These are phyloP conservation scores for Poa annua DNA, from an alignment of 176 grass and related monocot species.

Conservation along the genomic window DNA sequence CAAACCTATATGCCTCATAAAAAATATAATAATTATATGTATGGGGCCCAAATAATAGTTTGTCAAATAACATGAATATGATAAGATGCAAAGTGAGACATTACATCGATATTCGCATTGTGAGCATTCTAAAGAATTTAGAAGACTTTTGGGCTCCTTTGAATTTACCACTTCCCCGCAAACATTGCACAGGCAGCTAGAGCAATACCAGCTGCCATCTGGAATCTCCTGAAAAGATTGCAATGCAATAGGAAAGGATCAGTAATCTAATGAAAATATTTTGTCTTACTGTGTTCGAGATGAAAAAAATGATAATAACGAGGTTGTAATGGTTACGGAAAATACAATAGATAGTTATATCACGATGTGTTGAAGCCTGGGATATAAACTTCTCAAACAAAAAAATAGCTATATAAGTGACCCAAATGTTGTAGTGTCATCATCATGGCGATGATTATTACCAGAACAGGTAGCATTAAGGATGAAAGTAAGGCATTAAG, in stretches of 20 bases:
- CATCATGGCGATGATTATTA: constrained; percentile 32
- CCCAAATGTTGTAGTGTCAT: neutral
- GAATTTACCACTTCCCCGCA: constrained; percentile 66
- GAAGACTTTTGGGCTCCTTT: constrained; percentile 48
- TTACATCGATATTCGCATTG: constrained; percentile 87
- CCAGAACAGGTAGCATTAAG: constrained; percentile 21
- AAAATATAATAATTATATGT: constrained; percentile 8
- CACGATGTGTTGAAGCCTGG: constrained; percentile 1
- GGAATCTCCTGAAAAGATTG: constrained; percentile 72
- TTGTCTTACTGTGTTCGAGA: constrained; percentile 32
- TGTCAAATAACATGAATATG: constrained; percentile 18
- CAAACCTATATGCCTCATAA: neutral
- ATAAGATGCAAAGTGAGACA: constrained; percentile 20
- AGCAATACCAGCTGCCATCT: constrained; percentile 93
- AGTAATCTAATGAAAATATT: constrained; percentile 28
- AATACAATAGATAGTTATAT: constrained; percentile 1
- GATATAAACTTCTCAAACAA: neutral
- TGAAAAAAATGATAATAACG: neutral
- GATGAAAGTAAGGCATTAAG: neutral
- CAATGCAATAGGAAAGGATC: constrained; percentile 4
- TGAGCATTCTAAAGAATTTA: constrained; percentile 70
- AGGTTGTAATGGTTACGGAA: neutral
- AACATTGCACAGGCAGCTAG: constrained; percentile 68
- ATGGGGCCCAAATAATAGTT: constrained; percentile 22
- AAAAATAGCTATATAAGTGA: neutral